Percentiles rank a stretch among this genome's conserved stretches.
phyloP scores from a whole-genome alignment of 192 early-diverging fungal species.

The Neocallimastix lanati region DNA sequence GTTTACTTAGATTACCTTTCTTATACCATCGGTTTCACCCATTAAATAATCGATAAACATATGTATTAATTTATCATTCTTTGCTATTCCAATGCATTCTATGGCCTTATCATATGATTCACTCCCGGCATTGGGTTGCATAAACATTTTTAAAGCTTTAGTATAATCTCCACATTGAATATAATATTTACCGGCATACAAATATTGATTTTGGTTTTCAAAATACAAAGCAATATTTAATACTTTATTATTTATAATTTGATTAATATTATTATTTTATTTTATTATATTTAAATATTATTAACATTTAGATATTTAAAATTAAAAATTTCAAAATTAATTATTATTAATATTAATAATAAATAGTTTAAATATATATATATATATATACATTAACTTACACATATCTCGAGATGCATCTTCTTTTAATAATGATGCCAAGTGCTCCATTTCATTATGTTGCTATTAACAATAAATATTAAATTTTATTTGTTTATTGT shows the following conservation, averaged over 20 bases:
- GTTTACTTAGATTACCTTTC: slow-evolving; percentile 23
- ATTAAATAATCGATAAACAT: slow-evolving; percentile 35
- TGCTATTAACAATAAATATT: no score
- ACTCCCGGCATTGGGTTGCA: slow-evolving; percentile 3
- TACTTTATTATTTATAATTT: neutral
- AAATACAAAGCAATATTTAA: slow-evolving; percentile 8
- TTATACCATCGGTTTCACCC: slow-evolving; percentile 33
- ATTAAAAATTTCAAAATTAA: no score
- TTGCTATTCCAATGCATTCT: slow-evolving; percentile 27
- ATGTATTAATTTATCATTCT: slow-evolving; percentile 27
- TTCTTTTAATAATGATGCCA: slow-evolving; percentile 21
- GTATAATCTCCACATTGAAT: slow-evolving; percentile 22
- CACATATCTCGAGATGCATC: slow-evolving; percentile 14
- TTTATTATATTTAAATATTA: no score
- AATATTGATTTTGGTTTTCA: slow-evolving; percentile 15
- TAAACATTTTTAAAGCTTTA: slow-evolving; percentile 20
- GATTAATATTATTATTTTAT: no score
- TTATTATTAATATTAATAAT: no score
- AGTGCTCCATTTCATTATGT: slow-evolving; percentile 31
- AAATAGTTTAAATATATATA: no score
- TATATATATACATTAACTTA: slow-evolving; percentile 1
- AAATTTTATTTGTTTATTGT: no score
- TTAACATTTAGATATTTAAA: no score
- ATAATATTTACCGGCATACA: slow-evolving; percentile 23
- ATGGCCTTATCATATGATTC: slow-evolving; percentile 24